These are phyloP conservation scores for Alloteropsis semialata DNA, from an alignment of 176 grass and related monocot genomes.

Conservation along the genomic window DNA sequence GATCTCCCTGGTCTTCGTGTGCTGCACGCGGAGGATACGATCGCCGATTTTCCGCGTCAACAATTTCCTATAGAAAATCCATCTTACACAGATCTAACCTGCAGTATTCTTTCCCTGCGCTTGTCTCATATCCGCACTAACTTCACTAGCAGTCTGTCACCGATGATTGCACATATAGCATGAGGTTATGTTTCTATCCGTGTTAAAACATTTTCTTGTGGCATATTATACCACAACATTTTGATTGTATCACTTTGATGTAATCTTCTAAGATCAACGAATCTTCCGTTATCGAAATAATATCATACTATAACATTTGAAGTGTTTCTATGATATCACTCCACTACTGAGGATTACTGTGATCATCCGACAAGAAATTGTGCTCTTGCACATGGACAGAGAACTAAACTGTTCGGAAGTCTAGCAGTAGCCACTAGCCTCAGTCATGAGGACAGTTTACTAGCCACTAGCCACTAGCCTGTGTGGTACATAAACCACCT, in stretches of 20 bases:
- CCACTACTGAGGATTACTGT: constrained; percentile 11
- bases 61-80: constrained; percentile 4
- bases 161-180: constrained; percentile 12
- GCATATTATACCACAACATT: background rate
- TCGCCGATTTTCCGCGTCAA: too few species aligned
- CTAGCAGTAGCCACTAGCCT: constrained; percentile 11
- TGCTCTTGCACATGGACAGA: constrained; percentile 35
- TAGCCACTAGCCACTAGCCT: constrained; percentile 14
- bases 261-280: too few species aligned
- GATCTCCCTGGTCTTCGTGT: too few species aligned
- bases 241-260: too few species aligned
- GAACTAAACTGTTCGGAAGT: constrained; percentile 3
- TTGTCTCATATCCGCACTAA: constrained; percentile 33
- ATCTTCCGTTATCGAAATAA: too few species aligned
- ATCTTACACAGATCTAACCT: background rate
- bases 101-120: background rate
- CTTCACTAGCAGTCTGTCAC: constrained; percentile 15
- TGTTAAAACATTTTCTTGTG: constrained; percentile 17
- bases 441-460: too few species aligned
- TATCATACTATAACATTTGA: too few species aligned
- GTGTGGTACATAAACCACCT: background rate
- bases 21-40: too few species aligned
- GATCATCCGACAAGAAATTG: constrained; percentile 33
- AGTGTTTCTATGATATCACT: background rate
- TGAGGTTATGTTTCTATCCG: background rate